phyloP scores from a whole-genome alignment of 495 filamentous ascomycete species.

The Neurospora sp. region DNA sequence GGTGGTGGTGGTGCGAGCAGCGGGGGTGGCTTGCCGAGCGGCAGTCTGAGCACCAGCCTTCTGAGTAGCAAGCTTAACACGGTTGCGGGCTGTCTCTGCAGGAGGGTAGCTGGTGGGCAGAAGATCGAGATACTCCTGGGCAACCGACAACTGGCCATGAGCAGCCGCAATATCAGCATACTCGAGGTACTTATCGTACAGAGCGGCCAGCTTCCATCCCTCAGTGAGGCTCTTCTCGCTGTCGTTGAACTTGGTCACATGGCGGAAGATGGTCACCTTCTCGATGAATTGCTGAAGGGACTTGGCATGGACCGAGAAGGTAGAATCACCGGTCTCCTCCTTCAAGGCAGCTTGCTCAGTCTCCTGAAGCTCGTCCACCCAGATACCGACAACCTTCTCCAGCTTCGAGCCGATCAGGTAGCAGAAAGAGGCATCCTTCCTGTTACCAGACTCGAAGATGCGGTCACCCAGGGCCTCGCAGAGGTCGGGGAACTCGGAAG shows the following conservation, averaged over 20 bases:
- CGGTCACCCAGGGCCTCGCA: slow-evolving; percentile 93
- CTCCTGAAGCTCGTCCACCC: slow-evolving; percentile 81
- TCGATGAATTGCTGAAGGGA: slow-evolving; percentile 90
- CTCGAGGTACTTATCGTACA: slow-evolving; percentile 94
- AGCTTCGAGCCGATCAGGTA: slow-evolving; percentile 91
- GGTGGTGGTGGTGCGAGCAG: slow-evolving; percentile 9
- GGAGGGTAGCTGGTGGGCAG: slow-evolving; percentile 78
- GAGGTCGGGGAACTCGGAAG: slow-evolving; percentile 87
- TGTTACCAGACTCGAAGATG: slow-evolving; percentile 60
- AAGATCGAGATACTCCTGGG: slow-evolving; percentile 84
- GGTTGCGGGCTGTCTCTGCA: slow-evolving; percentile 76
- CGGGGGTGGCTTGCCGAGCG: slow-evolving; percentile 17
- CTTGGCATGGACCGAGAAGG: slow-evolving; percentile 84
- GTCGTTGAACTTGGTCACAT: slow-evolving; percentile 87
- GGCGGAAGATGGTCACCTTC: slow-evolving; percentile 94
- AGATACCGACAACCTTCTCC: slow-evolving; percentile 91
- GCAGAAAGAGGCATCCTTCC: slow-evolving; percentile 91
- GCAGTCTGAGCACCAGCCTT: slow-evolving; percentile 40
- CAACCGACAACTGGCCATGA: slow-evolving; percentile 75
- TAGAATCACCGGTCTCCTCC: slow-evolving; percentile 55
- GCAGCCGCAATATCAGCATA: slow-evolving; percentile 92
- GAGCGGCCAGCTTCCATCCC: slow-evolving; percentile 77
- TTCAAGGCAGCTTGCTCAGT: slow-evolving; percentile 64
- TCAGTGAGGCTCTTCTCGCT: slow-evolving; percentile 54
- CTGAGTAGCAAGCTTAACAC: slow-evolving; percentile 75